Percentiles rank a stretch among this genome's conserved stretches.
These are phyloP conservation scores for Poterioochromonas sp. DNA, from an alignment of 352 stramenopile species.

Conservation along the genomic window DNA sequence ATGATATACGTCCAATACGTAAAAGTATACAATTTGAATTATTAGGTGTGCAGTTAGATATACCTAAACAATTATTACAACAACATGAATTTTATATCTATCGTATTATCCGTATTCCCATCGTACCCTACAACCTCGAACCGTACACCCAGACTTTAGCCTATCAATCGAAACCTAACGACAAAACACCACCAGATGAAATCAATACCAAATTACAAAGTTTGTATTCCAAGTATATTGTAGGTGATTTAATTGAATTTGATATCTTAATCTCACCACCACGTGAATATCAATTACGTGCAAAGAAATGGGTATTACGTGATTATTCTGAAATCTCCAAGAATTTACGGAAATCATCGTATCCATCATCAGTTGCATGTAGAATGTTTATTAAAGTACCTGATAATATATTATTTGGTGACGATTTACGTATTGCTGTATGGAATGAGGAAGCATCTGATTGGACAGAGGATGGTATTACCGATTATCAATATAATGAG, in stretches of 20 bases:
- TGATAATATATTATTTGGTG: slow-evolving; percentile 8
- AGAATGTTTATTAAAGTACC: slow-evolving; percentile 14
- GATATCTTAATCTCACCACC: slow-evolving; percentile 23
- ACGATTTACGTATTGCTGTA: slow-evolving; percentile 18
- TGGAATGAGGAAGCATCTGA: slow-evolving; percentile 20
- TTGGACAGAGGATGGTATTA: slow-evolving; percentile 32
- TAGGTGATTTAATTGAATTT: slow-evolving; percentile 30
- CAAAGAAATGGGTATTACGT: slow-evolving; percentile 22
- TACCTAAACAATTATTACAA: slow-evolving; percentile 29
- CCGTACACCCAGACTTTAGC: not conserved
- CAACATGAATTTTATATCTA: not conserved
- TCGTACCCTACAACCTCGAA: slow-evolving; percentile 1
- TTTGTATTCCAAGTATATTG: slow-evolving; percentile 5
- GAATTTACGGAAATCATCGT: not conserved
- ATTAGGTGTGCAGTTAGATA: slow-evolving; percentile 21
- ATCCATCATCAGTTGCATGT: slow-evolving; percentile 21
- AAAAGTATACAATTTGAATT: slow-evolving; percentile 17
- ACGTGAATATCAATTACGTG: slow-evolving; percentile 3
- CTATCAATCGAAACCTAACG: not conserved
- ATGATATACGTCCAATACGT: slow-evolving; percentile 24
- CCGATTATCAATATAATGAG: slow-evolving; percentile 33
- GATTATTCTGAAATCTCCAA: not conserved
- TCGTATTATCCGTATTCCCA: slow-evolving; percentile 16
- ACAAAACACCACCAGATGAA: not conserved
- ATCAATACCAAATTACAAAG: not conserved